Base-by-base conservation (phyloP, 2,329 filamentous ascomycete genomes). In the Colletotrichum aenigma region DNA sequence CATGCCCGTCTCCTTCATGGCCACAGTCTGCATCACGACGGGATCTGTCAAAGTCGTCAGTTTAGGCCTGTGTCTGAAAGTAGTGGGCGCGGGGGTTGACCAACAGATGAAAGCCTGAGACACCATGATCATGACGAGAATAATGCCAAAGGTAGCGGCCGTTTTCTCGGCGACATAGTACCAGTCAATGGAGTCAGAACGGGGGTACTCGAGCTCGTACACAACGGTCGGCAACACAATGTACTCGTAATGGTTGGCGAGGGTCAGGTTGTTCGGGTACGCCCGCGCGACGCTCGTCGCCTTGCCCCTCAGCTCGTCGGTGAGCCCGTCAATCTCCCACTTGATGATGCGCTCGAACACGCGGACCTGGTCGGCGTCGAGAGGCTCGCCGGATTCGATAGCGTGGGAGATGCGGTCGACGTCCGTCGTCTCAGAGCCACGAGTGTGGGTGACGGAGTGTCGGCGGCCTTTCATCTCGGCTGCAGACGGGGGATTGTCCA, bases 61-160 rank as follows among this genome's bases (percentile, higher is more conserved):
- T 12, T 30, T 9, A 28, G 15, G 24, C 28, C 5, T 21, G 5
- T 43, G 24, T 13, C 36, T 80, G 67, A 80, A n/a, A 52, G 16
- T 12, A 15, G 2, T 21, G 4, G n/a, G 62, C 12, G 18, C 24
- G 16, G 13, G 18, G 10, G 4, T 43, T 21, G 16, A 75, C 83
- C 76, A 69, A 86, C 85, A 96, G 78, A 96, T 95, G 80, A 91
- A 95, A 26, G 92, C 90, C 84, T 96, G 94, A 0, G 92, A 94
- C 67, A 96, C 88, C 81, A 95, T 91, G 77, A 95, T 93, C 94
- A 96, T 96, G 77, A 95, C 91, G 80, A 93, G 92, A 52, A 96
- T 91, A 71, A 94, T 88, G 8, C 94, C 94, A 74, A 96, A 90
- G 18, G 92, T 93, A 3, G 94, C 94, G 1, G 88, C 87, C 2